Evolutionary conservation across 1,139 yeast species (phyloP).

Genomic region (Casaregolazyma suthepensis): DNA sequence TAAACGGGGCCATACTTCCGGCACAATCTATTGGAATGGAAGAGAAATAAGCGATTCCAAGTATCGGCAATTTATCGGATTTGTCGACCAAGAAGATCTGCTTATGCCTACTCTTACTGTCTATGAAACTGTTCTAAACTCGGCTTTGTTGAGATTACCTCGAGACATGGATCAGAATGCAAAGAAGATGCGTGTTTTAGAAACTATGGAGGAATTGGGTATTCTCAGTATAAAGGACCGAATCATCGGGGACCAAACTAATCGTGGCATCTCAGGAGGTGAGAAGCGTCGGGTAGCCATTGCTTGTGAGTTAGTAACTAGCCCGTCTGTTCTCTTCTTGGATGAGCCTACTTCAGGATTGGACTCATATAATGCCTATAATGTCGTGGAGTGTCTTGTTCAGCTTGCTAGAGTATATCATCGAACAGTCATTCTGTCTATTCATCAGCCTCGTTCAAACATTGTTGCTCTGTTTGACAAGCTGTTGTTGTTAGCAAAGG

Average conservation of each 20-base stretch:
- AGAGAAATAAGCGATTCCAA: constrained; percentile 23
- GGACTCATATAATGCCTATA: constrained; percentile 88
- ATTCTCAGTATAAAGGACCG: constrained; percentile 78
- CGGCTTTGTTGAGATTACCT: constrained; percentile 85
- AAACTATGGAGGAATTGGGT: constrained; percentile 78
- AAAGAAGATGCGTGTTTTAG: constrained; percentile 73
- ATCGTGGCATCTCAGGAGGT: constrained; percentile 93
- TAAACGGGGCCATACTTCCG: constrained; percentile 64
- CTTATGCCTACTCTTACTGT: constrained; percentile 90
- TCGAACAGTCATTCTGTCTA: constrained; percentile 85
- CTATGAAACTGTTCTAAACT: constrained; percentile 86
- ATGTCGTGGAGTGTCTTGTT: constrained; percentile 80
- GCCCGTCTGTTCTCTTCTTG: constrained; percentile 63
- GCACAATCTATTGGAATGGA: constrained; percentile 73
- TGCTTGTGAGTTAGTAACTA: constrained; percentile 69
- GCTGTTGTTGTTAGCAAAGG: constrained; percentile 72
- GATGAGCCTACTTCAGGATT: constrained; percentile 95
- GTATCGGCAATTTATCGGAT: constrained; percentile 71
- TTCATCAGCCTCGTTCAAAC: constrained; percentile 97
- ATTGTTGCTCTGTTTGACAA: constrained; percentile 88
- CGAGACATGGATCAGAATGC: constrained; percentile 64
- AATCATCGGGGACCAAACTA: constrained; percentile 80
- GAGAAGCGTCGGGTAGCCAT: constrained; percentile 80
- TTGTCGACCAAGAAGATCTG: constrained; percentile 96
- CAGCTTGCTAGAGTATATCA: constrained; percentile 72